Conservation (phyloP, 352 stramenopile species). For the Pythium vanterpoolii region DNA sequence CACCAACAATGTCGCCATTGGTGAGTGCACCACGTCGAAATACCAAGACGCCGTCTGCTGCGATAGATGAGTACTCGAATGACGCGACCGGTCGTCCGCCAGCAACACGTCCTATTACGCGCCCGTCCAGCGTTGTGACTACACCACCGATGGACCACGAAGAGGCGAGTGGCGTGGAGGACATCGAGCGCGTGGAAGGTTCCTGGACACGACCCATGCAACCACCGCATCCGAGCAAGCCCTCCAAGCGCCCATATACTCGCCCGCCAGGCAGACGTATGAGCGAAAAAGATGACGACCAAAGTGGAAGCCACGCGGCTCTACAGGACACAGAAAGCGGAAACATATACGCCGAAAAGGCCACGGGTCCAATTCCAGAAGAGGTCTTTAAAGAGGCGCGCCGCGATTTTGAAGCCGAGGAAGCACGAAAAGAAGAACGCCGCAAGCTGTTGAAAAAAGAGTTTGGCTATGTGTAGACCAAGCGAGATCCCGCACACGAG, state of each 20-base stretch:
- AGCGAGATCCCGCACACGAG: not conserved
- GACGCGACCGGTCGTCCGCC: not conserved
- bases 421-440: not conserved
- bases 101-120: not conserved
- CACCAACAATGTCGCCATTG: not conserved
- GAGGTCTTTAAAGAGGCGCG: not conserved
- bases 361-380: not conserved
- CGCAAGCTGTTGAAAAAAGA: not conserved
- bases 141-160: not conserved
- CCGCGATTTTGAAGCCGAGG: slow-evolving; percentile 3
- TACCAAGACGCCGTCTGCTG: not conserved
- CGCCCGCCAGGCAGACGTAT: not conserved
- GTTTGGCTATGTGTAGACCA: slow-evolving; percentile 6
- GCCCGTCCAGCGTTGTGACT: not conserved
- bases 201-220: not conserved
- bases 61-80: not conserved
- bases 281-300: not conserved
- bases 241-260: not conserved
- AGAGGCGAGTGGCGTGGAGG: not conserved
- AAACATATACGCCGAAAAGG: not conserved
- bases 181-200: not conserved
- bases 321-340: not conserved
- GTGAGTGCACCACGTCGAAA: too few relatives aligned
- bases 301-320: not conserved
- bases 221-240: not conserved